Evolutionary conservation across 148 eudicot species (phyloP), one percentile per base, ranked within the genome.

Genomic region (Rhododendron kiyosumense): DNA sequence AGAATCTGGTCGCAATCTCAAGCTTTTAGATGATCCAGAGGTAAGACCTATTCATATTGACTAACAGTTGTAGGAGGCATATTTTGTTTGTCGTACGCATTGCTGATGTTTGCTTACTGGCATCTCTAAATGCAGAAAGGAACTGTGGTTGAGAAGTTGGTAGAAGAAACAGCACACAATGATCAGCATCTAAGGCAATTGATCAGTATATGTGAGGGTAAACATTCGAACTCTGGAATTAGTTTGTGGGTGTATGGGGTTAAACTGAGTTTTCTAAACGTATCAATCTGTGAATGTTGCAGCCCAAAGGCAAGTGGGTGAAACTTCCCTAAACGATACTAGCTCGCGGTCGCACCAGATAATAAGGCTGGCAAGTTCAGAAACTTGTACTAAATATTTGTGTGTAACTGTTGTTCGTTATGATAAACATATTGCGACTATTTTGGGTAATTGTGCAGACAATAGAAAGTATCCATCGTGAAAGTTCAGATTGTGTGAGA

Each of bases 261-360:
- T 54, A 28, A 59, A 14, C 78, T 12, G 34, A 15, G 12, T 75
- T 24, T 61, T 41, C 43, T 17, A 24, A 24, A 15, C 8, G 20
- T 34, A 34, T 10, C 5, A 34, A 3, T 17, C 13, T 59, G 18
- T 32, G 63, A n/a, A n/a, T 28, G 20, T 38, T 69, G 86, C 91
- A 97, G 99, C 98, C 86, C 99, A 97, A 90, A 93, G 99, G 85
- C 98, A 97, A 90, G 97, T 97, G 51, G 99, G 98, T 61, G 99
- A 97, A 90, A 97, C 99, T 69, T 94, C 98, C 54, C 91, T 95
- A 0, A 97, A 97, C 79, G 99, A 97, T 82, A 91, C 88, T 36
- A 97, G 99, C 83, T 97, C 99, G 15, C 87, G 99, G 86, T 97
- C 99, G 41, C 99, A 97, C 93, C 99, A 97, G 88, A 97, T 97